These are phyloP conservation scores for Grosmannia penicillata DNA, from an alignment of 2,329 filamentous ascomycete genomes.

Conservation along the genomic window DNA sequence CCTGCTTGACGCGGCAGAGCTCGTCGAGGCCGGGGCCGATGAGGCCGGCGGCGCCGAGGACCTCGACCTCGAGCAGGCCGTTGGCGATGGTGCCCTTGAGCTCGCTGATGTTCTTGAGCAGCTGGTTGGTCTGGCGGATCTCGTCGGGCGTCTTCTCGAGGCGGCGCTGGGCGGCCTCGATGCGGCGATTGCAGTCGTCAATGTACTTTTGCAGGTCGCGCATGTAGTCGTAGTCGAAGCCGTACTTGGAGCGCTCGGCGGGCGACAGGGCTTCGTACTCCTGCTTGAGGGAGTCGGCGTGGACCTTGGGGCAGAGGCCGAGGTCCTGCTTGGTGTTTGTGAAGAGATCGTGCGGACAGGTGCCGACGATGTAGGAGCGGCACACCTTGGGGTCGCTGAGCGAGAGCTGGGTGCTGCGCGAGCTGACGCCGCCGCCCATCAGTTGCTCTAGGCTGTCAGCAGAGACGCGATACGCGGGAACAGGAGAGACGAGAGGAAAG, in stretches of 20 bases:
- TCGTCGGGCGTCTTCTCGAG: conserved; percentile 97
- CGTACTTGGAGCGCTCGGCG: conserved; percentile 60
- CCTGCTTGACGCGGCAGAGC: conserved; percentile 70
- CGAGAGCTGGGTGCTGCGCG: conserved; percentile 66
- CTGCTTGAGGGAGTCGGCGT: conserved; percentile 74
- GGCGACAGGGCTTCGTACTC: conserved; percentile 70
- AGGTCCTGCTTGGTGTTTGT: conserved; percentile 99
- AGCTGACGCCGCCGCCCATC: conserved; percentile 61
- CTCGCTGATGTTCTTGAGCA: conserved; percentile 78
- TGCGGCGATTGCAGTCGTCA: conserved; percentile 87
- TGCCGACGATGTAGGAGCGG: conserved; percentile 83
- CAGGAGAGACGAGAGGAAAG: neutral
- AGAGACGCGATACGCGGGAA: neutral
- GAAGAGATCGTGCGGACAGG: conserved; percentile 96
- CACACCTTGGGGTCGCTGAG: conserved; percentile 90
- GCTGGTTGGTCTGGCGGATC: conserved; percentile 82
- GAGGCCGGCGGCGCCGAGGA: conserved; percentile 67
- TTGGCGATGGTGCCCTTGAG: conserved; percentile 63
- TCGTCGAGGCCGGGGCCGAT: conserved; percentile 77
- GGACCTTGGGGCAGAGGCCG: conserved; percentile 74
- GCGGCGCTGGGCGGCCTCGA: conserved; percentile 76
- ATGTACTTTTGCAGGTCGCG: conserved; percentile 94
- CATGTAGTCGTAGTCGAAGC: conserved; percentile 95
- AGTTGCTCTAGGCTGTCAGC: conserved; percentile 58
- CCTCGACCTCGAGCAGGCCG: conserved; percentile 71